Base-by-base conservation (phyloP, 2,329 filamentous ascomycete genomes). In the Microcera coccophila region DNA sequence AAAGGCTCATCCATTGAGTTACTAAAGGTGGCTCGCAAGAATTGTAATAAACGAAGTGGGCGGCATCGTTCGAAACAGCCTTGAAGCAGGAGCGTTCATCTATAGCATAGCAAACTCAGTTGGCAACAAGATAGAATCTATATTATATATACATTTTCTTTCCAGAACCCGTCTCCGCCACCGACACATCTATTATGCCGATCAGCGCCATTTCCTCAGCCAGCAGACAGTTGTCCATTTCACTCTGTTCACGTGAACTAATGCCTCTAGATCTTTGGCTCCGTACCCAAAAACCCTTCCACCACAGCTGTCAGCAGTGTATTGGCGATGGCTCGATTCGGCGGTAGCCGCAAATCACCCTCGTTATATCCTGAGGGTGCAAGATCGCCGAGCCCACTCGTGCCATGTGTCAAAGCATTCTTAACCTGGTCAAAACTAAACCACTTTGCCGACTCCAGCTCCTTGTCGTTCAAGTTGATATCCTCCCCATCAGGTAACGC, bases 381-480 rank as follows among this genome's bases (percentile, higher is more conserved):
- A 1, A 71, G 62, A 32, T 85, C 84, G 12, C 81, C 85, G 45
- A 95, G 60, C 2, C 76, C 76, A 62, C 81, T 84, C 1, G 81
- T 53, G 0, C 87, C 85, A 8, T 78, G 70, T 43, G 69, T 67
- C 61, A 97, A 66, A 1, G 89, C 91, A 59, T 85, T 79, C 58
- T 81, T 73, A 3, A 95, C 81, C 66, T 95, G 90, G 1, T 89
- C 88, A 24, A 94, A 70, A 1, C 78, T 69, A 58, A 91, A 91
- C 93, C 93, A 98, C 63, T 81, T 85, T 3, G 93, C 93, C 65
- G 86, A 80, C 61, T 95, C 88, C 49, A 98, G 66, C 71, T 98
- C 93, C 0, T 88, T 87, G 62, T 98, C 93, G 64, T 97, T 86
- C 3, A 98, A 70, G 57, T 82, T 78, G 39, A 98, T 90, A 22